Conservation (phyloP, 768 basidiomycete genomes). For the Podaxis pistillaris region DNA sequence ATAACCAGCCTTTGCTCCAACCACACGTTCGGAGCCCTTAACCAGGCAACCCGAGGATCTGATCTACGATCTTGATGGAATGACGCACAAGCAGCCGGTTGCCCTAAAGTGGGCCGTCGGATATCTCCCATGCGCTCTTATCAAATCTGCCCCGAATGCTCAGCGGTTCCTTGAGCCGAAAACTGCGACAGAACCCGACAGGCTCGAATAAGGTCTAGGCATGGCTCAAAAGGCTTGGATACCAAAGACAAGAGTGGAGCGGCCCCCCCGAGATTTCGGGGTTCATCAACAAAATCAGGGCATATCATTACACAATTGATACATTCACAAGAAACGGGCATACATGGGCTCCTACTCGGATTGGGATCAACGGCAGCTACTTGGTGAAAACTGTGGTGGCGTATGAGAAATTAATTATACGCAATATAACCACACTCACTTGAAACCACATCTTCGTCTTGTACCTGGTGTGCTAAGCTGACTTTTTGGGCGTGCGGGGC, state of each 20-base stretch:
- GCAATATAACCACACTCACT: conserved; percentile 47
- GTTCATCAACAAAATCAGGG: not conserved
- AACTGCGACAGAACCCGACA: not conserved
- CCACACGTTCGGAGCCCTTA: not conserved
- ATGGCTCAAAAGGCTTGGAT: not conserved
- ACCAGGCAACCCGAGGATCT: not conserved
- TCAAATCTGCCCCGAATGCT: not conserved
- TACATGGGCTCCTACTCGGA: not conserved
- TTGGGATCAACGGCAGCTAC: conserved; percentile 11
- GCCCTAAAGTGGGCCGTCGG: not conserved
- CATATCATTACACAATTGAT: not conserved
- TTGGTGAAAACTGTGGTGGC: conserved; percentile 31
- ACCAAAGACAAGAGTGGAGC: not conserved
- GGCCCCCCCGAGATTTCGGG: not conserved
- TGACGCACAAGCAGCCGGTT: not conserved
- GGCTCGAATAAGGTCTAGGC: not conserved
- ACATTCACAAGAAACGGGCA: not conserved
- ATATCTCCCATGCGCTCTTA: not conserved
- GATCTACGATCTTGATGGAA: conserved; percentile 1
- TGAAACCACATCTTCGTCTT: conserved; percentile 87
- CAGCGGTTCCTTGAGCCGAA: not conserved
- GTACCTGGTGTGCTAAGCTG: conserved; percentile 77
- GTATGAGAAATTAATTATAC: conserved; percentile 28
- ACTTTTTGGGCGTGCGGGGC: conserved; percentile 94
- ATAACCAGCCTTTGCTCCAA: not conserved